Evolutionary conservation across 1,284 basidiomycete genomes (phyloP), one percentile per base, ranked within the genome.

Genomic region (Phenoliferia sp.): DNA sequence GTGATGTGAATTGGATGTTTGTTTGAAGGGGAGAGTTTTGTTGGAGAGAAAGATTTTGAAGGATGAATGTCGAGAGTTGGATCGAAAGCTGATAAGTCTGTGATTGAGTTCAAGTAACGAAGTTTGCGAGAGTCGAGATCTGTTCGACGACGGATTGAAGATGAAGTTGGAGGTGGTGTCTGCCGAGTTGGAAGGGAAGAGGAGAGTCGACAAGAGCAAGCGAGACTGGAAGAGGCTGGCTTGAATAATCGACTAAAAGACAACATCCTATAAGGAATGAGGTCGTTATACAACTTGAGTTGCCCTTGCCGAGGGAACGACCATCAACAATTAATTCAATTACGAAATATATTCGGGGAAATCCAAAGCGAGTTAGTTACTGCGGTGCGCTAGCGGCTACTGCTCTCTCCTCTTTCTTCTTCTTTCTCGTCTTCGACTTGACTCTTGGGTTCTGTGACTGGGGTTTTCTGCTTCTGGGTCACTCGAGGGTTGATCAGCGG

Each of bases 31-130:
- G 68, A 63, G 64, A 52, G 71, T 22, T 22, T 22, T 69, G 28
- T 29, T 60, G 48, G 67, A 59, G 61, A 65, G 66, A 62, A 73
- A 54, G 26, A 70, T 66, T 56, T 75, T 74, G 56, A 66, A 29
- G 74, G 76, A 33, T 72, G 73, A 19, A 76, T 59, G 63, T 80
- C 79, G 48, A 79, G 74, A 57, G 77, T 67, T 26, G 76, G 77
- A 59, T 78, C 75, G 63, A 77, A 76, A 63, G 73, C 69, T 50
- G 76, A 67, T 33, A 80, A 73, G 59, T 66, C 70, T 29, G 28
- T 26, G 58, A 68, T 52, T 15, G 62, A 62, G 10, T 62, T 50
- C 36, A 73, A 61, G 66, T 67, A 69, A 3, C 55, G n/a, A 26
- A 69, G 60, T 48, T 64, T 58, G 2, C 59, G 52, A 16, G 60